These are phyloP conservation scores for Aspergillus conjunctus DNA, from an alignment of 495 filamentous ascomycete genomes.

Conservation along the genomic window DNA sequence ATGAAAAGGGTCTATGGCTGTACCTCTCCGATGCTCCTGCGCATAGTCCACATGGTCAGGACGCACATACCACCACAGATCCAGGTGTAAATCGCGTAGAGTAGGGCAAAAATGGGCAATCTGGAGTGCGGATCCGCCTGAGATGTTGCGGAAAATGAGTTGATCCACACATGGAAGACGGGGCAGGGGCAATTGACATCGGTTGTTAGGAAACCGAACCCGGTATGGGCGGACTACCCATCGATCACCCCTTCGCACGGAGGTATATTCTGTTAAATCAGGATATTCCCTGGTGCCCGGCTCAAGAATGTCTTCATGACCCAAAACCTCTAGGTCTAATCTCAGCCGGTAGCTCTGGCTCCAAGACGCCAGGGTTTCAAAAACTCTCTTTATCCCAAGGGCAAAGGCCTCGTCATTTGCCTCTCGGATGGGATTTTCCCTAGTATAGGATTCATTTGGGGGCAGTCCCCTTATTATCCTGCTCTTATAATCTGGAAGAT, in stretches of 20 bases:
- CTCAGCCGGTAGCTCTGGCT: neutral
- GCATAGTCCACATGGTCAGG: neutral
- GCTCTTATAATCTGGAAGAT: neutral
- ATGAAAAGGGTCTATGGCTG: neutral
- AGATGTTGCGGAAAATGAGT: neutral
- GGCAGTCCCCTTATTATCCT: neutral
- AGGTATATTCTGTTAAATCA: neutral
- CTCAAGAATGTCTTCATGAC: neutral
- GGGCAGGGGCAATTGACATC: neutral
- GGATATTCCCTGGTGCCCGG: neutral
- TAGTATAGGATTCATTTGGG: neutral
- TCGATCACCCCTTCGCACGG: neutral
- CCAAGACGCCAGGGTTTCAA: neutral
- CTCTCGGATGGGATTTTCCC: neutral
- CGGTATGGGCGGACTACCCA: neutral
- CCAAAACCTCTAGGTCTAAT: neutral
- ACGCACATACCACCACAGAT: neutral
- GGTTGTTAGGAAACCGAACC: neutral
- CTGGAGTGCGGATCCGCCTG: neutral
- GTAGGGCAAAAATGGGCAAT: neutral
- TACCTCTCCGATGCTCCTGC: neutral
- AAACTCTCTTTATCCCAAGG: neutral
- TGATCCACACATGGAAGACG: neutral
- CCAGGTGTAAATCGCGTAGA: neutral
- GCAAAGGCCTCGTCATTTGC: conserved; percentile 3